Conservation (phyloP, 495 filamentous ascomycete genomes). For the Penicillium subrubescens region DNA sequence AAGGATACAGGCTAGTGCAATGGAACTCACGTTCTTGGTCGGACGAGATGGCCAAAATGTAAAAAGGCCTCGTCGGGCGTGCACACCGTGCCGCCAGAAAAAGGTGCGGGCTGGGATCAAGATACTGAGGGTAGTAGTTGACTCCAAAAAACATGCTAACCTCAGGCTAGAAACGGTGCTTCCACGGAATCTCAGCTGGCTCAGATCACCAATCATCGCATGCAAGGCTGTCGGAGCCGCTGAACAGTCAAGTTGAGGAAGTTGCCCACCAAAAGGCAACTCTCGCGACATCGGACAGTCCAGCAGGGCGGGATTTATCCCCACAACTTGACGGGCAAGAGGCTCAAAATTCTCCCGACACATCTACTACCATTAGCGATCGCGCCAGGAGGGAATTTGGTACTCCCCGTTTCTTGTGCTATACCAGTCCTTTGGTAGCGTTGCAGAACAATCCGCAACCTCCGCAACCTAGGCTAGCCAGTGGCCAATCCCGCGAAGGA, state of each 20-base stretch:
- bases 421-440: not conserved
- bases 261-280: not conserved
- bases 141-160: not conserved
- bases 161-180: not conserved
- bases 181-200: not conserved
- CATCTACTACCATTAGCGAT: not conserved
- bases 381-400: not conserved
- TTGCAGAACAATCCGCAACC: not conserved
- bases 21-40: not conserved
- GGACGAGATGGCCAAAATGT: not conserved
- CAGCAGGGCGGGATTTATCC: not conserved
- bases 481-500: not conserved
- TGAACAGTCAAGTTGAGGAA: not conserved
- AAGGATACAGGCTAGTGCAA: not conserved
- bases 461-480: not conserved
- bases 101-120: not conserved
- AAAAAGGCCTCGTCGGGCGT: not conserved
- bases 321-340: not conserved
- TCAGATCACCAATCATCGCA: not conserved
- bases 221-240: not conserved
- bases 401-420: not conserved
- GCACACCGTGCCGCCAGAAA: not conserved
- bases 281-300: not conserved
- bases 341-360: not conserved
- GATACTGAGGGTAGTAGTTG: not conserved